Conservation (phyloP, 306 rosid genomes). For the Amphicarpaea edgeworthii region DNA sequence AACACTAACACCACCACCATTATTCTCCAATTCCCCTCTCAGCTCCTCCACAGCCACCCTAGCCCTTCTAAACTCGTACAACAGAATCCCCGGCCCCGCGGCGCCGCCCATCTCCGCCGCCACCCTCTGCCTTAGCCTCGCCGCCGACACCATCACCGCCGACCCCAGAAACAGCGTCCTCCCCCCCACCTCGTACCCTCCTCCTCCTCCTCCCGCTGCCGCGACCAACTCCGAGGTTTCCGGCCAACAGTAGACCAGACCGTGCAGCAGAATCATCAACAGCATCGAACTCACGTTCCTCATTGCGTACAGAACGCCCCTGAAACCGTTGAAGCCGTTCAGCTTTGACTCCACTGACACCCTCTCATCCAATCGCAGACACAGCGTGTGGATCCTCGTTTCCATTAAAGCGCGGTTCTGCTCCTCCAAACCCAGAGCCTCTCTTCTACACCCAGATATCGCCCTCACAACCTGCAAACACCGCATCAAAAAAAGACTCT, state of each 20-base stretch:
- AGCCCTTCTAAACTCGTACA: slow-evolving; percentile 73
- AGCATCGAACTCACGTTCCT: slow-evolving; percentile 86
- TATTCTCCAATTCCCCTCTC: slow-evolving; percentile 77
- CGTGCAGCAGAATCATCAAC: slow-evolving; percentile 69
- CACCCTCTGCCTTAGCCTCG: slow-evolving; percentile 80
- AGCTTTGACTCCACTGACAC: slow-evolving; percentile 81
- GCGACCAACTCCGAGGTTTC: slow-evolving; percentile 59
- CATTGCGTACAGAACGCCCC: slow-evolving; percentile 92
- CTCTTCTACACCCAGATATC: slow-evolving; percentile 76
- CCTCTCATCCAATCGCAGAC: slow-evolving; percentile 74
- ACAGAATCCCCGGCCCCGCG: slow-evolving; percentile 65
- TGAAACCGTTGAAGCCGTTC: slow-evolving; percentile 87
- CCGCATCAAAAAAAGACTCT: background rate
- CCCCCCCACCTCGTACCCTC: slow-evolving; percentile 78
- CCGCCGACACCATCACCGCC: slow-evolving; percentile 72
- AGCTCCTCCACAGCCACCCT: slow-evolving; percentile 86
- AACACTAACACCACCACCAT: slow-evolving; percentile 63
- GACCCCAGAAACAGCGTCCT: slow-evolving; percentile 79
- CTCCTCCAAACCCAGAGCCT: slow-evolving; percentile 84
- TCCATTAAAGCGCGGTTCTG: slow-evolving; percentile 84
- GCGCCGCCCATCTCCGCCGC: slow-evolving; percentile 71
- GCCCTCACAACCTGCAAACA: slow-evolving; percentile 64
- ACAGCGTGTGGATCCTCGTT: slow-evolving; percentile 73
- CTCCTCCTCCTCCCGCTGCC: too few relatives aligned
- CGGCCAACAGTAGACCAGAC: slow-evolving; percentile 77